phyloP scores from a whole-genome alignment of 371 early-diverging fungal genomes.

The Rhizopus arrhizus region DNA sequence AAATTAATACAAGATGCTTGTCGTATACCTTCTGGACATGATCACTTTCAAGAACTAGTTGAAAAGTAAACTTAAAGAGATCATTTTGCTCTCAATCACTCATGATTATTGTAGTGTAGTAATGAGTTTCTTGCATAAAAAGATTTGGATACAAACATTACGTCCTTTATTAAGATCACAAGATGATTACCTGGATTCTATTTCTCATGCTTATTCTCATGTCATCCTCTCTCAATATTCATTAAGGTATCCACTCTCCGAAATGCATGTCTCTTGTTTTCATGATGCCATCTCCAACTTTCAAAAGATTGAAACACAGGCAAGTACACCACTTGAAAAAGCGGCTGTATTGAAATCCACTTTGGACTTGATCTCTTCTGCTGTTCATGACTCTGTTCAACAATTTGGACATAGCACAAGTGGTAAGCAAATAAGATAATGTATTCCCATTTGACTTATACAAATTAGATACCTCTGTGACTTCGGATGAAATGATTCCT shows the following conservation, averaged over 20 bases:
- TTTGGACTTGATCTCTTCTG: constrained; percentile 43
- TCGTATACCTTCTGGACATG: constrained; percentile 59
- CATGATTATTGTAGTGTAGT: constrained; percentile 44
- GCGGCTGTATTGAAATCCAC: constrained; percentile 42
- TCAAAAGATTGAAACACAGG: constrained; percentile 41
- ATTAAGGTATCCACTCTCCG: constrained; percentile 43
- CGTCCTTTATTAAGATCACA: constrained; percentile 47
- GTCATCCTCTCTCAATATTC: constrained; percentile 46
- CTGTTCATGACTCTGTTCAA: constrained; percentile 40
- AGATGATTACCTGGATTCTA: constrained; percentile 44
- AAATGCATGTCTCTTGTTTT: constrained; percentile 45
- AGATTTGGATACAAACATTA: constrained; percentile 61
- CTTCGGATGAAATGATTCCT: constrained; percentile 68
- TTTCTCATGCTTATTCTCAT: constrained; percentile 37
- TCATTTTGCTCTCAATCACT: neutral
- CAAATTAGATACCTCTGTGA: constrained; percentile 46
- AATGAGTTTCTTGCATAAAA: constrained; percentile 61
- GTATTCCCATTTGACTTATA: neutral
- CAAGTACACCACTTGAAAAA: constrained; percentile 56
- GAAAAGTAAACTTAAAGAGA: constrained; percentile 52
- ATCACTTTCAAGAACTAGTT: constrained; percentile 58
- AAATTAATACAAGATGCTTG: constrained; percentile 44
- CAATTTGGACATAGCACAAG: constrained; percentile 23
- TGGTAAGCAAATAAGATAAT: constrained; percentile 11
- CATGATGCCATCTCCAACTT: constrained; percentile 37